Conservation (phyloP, 2,329 filamentous ascomycete species). For the Didymella pomorum region DNA sequence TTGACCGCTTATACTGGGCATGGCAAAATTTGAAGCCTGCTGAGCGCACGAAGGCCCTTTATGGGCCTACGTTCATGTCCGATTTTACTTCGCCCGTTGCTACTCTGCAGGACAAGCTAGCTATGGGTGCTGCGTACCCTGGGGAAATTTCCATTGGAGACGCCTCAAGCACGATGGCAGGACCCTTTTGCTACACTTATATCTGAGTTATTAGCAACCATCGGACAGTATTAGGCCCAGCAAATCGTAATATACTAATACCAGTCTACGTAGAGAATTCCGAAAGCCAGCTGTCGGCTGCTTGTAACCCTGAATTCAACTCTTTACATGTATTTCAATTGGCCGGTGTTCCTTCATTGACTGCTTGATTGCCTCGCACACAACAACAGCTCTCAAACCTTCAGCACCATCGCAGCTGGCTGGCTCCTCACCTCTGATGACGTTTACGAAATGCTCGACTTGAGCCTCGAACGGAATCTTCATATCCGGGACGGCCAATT, state of each 20-base stretch:
- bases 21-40: conserved; percentile 57
- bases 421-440: not conserved
- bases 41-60: conserved; percentile 50
- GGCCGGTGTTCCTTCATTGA: conserved; percentile 3
- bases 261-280: no score
- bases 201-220: conserved; percentile 12
- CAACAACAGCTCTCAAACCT: not conserved
- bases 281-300: no score
- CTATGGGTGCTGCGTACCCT: conserved; percentile 49
- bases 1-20: conserved; percentile 59
- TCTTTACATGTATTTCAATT: not conserved
- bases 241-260: no score
- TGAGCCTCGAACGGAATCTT: conserved; percentile 1
- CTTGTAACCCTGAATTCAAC: not conserved
- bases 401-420: not conserved
- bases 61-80: conserved; percentile 53
- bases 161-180: conserved; percentile 54
- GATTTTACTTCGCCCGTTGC: conserved; percentile 55
- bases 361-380: conserved; percentile 5
- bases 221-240: no score
- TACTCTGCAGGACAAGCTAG: conserved; percentile 54
- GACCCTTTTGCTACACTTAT: conserved; percentile 59
- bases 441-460: conserved; percentile 2
- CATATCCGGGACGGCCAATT: not conserved
- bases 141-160: conserved; percentile 48